Evolutionary conservation across 805 yeast species (phyloP), one percentile per base, ranked within the genome.

Genomic region (Pichia membranifaciens): DNA sequence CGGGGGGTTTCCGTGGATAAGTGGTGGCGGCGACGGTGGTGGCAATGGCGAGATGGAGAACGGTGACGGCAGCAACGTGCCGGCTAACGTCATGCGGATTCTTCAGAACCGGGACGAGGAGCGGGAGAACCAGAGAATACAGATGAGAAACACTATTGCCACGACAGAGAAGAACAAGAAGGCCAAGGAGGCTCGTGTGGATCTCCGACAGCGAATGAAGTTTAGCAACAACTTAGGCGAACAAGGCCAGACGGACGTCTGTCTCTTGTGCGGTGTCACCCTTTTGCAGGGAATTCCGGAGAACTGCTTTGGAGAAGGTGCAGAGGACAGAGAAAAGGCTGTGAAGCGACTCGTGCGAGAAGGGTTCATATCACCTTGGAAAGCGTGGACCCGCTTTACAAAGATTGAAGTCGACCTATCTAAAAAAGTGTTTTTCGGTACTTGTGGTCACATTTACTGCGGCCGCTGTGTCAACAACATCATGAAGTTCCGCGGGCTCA

Each of bases 381-480:
- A 78, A 54, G 76, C 82, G 33, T 54, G 70, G 15, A 59, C 64
- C 15, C 65, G 68, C 23, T 66, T 81, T n/a, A 73, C 82, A 0
- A 71, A 69, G 10, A 67, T 69, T 0, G 95, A 86, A 57, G 57
- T 67, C 17, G 82, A 76, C 47, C 66, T 85, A 31, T 82, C 90
- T 0, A 78, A 72, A 56, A 73, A 88, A 50, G 75, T 84, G 2
- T 88, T 82, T 58, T 72, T 74, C 17, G 75, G 86, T 0, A 64
- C 67, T 35, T 88, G 96, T 69, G 96, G 96, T 0, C 96, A 88
- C 67, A 75, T 81, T 0, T 88, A 78, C 61, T 88, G 96, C 64
- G 96, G 96, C 1, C 65, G 91, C 37, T 88, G 96, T 65, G 84
- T 84, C 20, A 78, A 78, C 53, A 75, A 80, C 55, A 79, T 84